phyloP scores from a whole-genome alignment of 331 rosid genomes.

The Quercus phellos region DNA sequence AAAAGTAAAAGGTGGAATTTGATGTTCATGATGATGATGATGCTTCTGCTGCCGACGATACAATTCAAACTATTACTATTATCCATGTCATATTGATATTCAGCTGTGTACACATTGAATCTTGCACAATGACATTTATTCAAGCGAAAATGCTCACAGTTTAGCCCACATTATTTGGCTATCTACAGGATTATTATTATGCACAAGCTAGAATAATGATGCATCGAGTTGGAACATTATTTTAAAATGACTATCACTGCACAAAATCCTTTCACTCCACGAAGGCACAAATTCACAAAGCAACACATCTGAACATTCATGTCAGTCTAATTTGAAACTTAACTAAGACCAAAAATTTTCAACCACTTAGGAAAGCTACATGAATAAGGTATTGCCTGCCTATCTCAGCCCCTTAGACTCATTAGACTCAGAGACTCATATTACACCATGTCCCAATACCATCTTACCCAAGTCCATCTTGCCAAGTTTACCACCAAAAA shows the following conservation, averaged over 20 bases:
- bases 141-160: background rate
- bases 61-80: no score
- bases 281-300: no score
- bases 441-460: background rate
- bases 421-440: background rate
- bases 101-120: background rate
- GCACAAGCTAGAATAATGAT: background rate
- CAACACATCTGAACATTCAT: background rate
- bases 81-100: no score
- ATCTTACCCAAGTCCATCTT: background rate
- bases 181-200: background rate
- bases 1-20: background rate
- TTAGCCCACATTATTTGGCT: background rate
- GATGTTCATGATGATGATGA: background rate
- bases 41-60: no score
- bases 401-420: background rate
- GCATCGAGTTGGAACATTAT: background rate
- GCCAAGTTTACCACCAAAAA: no score
- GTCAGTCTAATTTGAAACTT: background rate
- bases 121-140: background rate
- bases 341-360: background rate
- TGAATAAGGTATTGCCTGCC: background rate
- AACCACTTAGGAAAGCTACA: background rate
- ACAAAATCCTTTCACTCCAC: background rate
- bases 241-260: background rate